These are phyloP conservation scores for Taiozyma sp. DNA, from an alignment of 1,139 yeast species.

Conservation along the genomic window DNA sequence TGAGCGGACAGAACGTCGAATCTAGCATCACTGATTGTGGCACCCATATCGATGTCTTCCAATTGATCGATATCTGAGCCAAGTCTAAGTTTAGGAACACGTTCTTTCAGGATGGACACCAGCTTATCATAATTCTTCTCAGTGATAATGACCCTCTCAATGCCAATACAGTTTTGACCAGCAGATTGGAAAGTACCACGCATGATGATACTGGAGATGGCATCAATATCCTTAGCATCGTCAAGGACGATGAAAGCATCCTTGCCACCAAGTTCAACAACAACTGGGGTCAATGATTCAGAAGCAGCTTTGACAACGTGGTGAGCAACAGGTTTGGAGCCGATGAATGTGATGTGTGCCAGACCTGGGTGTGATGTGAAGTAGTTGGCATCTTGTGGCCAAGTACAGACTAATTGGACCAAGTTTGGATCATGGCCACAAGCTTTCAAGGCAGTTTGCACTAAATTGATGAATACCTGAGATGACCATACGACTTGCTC, in stretches of 20 bases:
- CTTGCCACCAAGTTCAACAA: slow-evolving; percentile 93
- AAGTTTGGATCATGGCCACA: slow-evolving; percentile 75
- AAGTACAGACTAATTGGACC: slow-evolving; percentile 74
- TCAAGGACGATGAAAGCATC: slow-evolving; percentile 86
- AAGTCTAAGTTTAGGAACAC: slow-evolving; percentile 59
- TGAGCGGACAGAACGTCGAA: slow-evolving; percentile 61
- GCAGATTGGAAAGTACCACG: slow-evolving; percentile 96
- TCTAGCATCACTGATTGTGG: slow-evolving; percentile 77
- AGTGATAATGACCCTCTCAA: slow-evolving; percentile 83
- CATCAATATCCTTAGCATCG: slow-evolving; percentile 49
- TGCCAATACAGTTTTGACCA: slow-evolving; percentile 97
- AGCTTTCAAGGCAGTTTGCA: slow-evolving; percentile 61
- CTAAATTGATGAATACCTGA: slow-evolving; percentile 63
- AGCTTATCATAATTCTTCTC: slow-evolving; percentile 60
- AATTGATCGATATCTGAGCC: slow-evolving; percentile 92
- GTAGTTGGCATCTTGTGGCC: slow-evolving; percentile 82
- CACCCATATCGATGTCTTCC: slow-evolving; percentile 93
- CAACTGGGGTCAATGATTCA: slow-evolving; percentile 81
- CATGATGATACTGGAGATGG: slow-evolving; percentile 76
- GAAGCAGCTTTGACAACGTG: slow-evolving; percentile 81
- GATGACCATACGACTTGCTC: slow-evolving; percentile 97
- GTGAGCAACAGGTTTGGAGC: slow-evolving; percentile 92
- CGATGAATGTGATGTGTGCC: slow-evolving; percentile 88
- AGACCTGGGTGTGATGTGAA: slow-evolving; percentile 80
- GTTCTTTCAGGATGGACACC: slow-evolving; percentile 46